Conservation (phyloP, 345 rosid genomes). For the Reutealis trisperma region DNA sequence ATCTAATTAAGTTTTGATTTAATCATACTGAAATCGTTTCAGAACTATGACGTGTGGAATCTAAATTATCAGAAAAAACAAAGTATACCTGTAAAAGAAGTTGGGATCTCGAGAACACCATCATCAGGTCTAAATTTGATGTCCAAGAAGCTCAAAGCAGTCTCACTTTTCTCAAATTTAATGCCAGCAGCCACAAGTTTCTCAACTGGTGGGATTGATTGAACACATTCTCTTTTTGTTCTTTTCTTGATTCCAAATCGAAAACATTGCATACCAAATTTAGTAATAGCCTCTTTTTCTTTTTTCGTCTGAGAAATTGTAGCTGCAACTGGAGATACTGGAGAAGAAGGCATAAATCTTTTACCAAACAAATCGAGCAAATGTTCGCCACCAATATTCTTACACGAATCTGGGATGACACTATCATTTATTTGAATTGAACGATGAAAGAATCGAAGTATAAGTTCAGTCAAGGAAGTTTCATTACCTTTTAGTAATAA, state of each 20-base stretch:
- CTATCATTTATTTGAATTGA: neutral
- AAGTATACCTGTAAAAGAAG: too few relatives aligned
- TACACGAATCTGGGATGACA: neutral
- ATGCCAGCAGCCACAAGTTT: constrained; percentile 20
- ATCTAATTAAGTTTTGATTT: too few relatives aligned
- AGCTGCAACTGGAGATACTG: neutral
- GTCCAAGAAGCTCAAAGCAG: constrained; percentile 4
- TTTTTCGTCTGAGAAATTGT: neutral
- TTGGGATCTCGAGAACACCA: constrained; percentile 16
- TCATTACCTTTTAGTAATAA: neutral
- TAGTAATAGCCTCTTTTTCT: too few relatives aligned
- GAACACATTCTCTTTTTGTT: neutral
- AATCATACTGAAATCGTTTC: too few relatives aligned
- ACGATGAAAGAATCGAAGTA: constrained; percentile 9
- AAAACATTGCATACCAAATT: neutral
- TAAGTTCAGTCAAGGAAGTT: neutral
- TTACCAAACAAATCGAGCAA: constrained; percentile 16
- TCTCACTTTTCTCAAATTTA: neutral
- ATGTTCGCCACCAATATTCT: constrained; percentile 1
- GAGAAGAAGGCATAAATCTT: neutral
- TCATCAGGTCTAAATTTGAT: constrained; percentile 2
- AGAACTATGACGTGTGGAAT: too few relatives aligned
- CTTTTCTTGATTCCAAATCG: too few relatives aligned
- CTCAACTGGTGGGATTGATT: constrained; percentile 9
- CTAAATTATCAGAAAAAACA: too few relatives aligned